Evolutionary conservation across 2,329 filamentous ascomycete species (phyloP).

Genomic region (Bipolaris sorokiniana): DNA sequence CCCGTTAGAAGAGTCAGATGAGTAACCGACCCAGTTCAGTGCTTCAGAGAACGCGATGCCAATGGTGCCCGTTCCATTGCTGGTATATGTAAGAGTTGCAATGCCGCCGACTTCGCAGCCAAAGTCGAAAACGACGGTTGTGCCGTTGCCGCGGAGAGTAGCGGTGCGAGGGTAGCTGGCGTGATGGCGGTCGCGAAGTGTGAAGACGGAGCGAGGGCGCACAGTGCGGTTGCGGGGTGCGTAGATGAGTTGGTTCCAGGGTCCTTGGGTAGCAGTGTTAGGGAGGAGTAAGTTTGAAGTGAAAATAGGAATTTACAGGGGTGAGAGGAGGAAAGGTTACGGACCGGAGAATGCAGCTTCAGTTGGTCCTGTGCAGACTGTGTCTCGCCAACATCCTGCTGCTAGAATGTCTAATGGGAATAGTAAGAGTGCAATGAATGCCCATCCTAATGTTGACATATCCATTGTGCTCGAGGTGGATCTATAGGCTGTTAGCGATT

Average conservation of each 20-base stretch:
- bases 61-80: constrained; percentile 46
- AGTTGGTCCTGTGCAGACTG: constrained; percentile 58
- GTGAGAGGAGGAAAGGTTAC: no score
- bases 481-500: not conserved
- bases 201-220: constrained; percentile 54
- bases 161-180: constrained; percentile 38
- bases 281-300: not conserved
- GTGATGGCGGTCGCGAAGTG: constrained; percentile 33
- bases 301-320: not conserved
- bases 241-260: constrained; percentile 65
- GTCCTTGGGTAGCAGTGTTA: constrained; percentile 41
- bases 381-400: constrained; percentile 61
- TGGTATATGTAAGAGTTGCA: constrained; percentile 58
- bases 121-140: constrained; percentile 64
- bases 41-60: constrained; percentile 53
- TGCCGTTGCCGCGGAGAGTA: constrained; percentile 55
- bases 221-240: constrained; percentile 61
- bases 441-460: not conserved
- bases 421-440: not conserved
- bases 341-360: constrained; percentile 56
- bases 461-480: not conserved
- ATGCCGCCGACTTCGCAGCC: constrained; percentile 65
- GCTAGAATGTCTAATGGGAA: not conserved
- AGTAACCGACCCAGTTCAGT: constrained; percentile 53
- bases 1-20: constrained; percentile 53